These are phyloP conservation scores for Rhododendron henanense DNA, from an alignment of 148 eudicot species.

Conservation along the genomic window DNA sequence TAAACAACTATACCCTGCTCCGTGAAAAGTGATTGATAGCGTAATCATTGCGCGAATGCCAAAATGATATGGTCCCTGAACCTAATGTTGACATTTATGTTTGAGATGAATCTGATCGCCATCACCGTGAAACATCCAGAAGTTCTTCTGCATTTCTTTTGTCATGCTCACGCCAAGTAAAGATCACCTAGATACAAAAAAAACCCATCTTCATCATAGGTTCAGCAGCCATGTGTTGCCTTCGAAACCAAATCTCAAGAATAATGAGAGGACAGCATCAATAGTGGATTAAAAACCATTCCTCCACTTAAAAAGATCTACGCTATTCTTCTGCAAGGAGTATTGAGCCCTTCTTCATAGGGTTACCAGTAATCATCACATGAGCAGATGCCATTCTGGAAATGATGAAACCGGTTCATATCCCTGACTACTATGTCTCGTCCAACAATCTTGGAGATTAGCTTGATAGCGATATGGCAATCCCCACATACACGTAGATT, in stretches of 20 bases:
- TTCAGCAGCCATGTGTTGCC: not conserved
- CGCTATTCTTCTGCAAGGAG: not conserved
- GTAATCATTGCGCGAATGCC: not conserved
- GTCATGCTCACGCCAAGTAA: not conserved
- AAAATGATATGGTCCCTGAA: not conserved
- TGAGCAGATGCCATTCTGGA: conserved; percentile 57
- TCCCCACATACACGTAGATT: conserved; percentile 80
- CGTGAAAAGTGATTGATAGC: not conserved
- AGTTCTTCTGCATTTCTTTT: not conserved
- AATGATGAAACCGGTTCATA: conserved; percentile 62
- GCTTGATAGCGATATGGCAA: conserved; percentile 66
- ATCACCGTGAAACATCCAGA: not conserved
- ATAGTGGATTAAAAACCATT: not conserved
- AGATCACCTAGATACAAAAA: not conserved
- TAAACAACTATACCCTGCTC: not conserved
- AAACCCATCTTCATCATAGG: not conserved
- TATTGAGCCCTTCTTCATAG: not conserved
- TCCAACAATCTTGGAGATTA: conserved; percentile 54
- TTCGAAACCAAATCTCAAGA: not conserved
- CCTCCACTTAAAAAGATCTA: not conserved
- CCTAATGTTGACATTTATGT: not conserved
- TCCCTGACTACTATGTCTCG: conserved; percentile 66
- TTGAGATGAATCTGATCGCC: not conserved
- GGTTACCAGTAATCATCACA: conserved; percentile 77
- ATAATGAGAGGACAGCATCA: not conserved